These are phyloP conservation scores for Chamaecyparis obtusa DNA, from an alignment of 75 land plant genomes.

Conservation along the genomic window DNA sequence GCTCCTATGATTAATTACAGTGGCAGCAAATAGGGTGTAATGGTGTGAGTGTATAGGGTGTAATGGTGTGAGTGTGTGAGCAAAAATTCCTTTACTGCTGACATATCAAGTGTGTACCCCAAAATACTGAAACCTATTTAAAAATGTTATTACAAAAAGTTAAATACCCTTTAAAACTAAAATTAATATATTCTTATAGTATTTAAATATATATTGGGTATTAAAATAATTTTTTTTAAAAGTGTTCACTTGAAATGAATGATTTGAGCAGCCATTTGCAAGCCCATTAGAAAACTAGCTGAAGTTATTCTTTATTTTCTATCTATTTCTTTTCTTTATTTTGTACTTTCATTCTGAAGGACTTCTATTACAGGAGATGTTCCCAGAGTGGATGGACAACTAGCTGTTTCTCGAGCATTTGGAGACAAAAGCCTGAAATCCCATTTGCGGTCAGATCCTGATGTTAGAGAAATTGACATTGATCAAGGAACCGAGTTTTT, in stretches of 20 bases:
- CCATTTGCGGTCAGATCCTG: slow-evolving; percentile 60
- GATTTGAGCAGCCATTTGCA: not conserved
- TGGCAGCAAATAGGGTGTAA: too few relatives aligned
- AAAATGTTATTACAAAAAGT: too few relatives aligned
- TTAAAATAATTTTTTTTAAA: too few relatives aligned
- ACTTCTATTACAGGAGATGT: slow-evolving; percentile 48
- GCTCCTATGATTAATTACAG: not conserved
- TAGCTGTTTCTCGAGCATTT: slow-evolving; percentile 73
- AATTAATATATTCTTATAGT: too few relatives aligned
- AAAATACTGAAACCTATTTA: too few relatives aligned
- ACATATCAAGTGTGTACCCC: too few relatives aligned
- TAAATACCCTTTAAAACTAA: too few relatives aligned
- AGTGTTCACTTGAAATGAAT: slow-evolving; percentile 1
- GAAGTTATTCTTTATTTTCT: not conserved
- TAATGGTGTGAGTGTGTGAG: too few relatives aligned
- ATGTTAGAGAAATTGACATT: slow-evolving; percentile 32
- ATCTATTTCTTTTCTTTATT: too few relatives aligned
- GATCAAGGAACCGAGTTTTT: slow-evolving; percentile 36
- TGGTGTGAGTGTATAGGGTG: too few relatives aligned
- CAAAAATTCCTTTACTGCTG: too few relatives aligned
- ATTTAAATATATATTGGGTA: too few relatives aligned
- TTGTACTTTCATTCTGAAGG: not conserved
- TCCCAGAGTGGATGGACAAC: slow-evolving; percentile 69
- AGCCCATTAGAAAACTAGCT: not conserved
- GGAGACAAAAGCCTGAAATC: slow-evolving; percentile 68